A percentile compares a stretch with the other conserved stretches of the same genome.
Conservation (phyloP, 345 rosid species). For the Syzygium oleosum region DNA sequence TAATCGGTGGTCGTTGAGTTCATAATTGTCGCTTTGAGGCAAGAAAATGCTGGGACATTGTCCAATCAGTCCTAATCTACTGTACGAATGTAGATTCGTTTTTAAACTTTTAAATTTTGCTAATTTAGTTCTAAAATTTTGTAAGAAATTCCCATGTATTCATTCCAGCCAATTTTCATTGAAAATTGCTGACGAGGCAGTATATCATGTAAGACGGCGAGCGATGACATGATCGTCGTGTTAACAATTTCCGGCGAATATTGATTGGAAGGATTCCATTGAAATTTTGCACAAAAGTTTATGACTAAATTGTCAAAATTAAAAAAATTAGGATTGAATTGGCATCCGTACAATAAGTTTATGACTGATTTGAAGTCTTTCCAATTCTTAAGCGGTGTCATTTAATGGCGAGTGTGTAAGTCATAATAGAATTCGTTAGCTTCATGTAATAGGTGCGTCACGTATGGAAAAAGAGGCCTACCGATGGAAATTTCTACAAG, state of each 20-base stretch:
- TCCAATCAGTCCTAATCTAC: no score
- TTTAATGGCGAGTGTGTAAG: neutral
- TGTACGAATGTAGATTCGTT: neutral
- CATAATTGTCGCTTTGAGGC: neutral
- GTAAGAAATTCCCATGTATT: neutral
- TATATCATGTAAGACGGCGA: rapidly evolving
- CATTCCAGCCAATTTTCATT: neutral
- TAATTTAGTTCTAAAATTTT: neutral
- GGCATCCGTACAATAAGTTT: rapidly evolving
- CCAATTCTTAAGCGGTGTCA: neutral
- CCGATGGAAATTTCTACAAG: neutral
- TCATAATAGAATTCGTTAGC: neutral
- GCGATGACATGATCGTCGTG: rapidly evolving
- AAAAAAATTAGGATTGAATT: no score
- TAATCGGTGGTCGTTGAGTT: neutral
- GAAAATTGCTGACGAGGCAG: rapidly evolving
- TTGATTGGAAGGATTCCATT: no score
- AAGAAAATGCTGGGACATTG: neutral
- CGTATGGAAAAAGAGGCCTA: neutral
- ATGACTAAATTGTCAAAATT: no score
- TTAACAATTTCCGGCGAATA: neutral
- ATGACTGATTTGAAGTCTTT: neutral
- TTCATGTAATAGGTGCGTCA: neutral
- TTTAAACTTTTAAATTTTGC: neutral
- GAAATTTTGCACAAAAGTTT: no score